Base-by-base conservation (phyloP, 1,284 basidiomycete genomes). In the Leccinum subspadiceum region DNA sequence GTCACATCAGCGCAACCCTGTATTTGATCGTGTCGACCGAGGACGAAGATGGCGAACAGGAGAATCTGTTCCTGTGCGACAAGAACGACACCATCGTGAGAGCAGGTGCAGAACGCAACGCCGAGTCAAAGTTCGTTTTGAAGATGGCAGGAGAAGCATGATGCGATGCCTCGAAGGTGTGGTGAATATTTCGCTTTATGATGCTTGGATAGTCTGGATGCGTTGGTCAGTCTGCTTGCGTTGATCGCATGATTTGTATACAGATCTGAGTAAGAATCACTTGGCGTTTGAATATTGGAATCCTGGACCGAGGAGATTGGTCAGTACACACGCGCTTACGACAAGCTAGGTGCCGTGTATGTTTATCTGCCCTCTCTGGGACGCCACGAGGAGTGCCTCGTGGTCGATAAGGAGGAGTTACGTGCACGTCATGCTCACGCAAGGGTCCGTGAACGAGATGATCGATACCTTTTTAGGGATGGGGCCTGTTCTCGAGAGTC, bases 1-100 rank as follows among this genome's bases (percentile, higher is more conserved):
- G 26, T 31, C 26, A 44, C 41, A 41, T 54, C 55, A 70, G 72
- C n/a, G 66, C 73, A 22, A 66, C 59, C 20, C 6, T 75, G 53
- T 68, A 67, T 54, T 54, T 73, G 54, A 67, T 70, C 29, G 60
- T 75, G 4, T 20, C 59, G 17, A 62, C 59, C 10, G 59, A 59
- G 10, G 74, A 68, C 15, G 68, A 73, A 12, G 70, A 64, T 7
- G 65, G 64, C 4, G 55, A 60, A 4, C 53, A 56, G 29, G 67
- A 68, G 41, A 63, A 64, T 57, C 53, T 69, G 1, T 70, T 70
- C 39, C 69, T 67, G 10, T 76, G 73, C 48, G 66, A 68, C 54
- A 66, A 24, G 33, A 65, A 65, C 4, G 72, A 76, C 37, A 70
- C 68, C 10, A 68, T 77, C 54, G 60, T 63, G n/a, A 64, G 64